These are phyloP conservation scores for Digitaria exilis DNA, from an alignment of 202 grass and related monocot genomes.

Conservation along the genomic window DNA sequence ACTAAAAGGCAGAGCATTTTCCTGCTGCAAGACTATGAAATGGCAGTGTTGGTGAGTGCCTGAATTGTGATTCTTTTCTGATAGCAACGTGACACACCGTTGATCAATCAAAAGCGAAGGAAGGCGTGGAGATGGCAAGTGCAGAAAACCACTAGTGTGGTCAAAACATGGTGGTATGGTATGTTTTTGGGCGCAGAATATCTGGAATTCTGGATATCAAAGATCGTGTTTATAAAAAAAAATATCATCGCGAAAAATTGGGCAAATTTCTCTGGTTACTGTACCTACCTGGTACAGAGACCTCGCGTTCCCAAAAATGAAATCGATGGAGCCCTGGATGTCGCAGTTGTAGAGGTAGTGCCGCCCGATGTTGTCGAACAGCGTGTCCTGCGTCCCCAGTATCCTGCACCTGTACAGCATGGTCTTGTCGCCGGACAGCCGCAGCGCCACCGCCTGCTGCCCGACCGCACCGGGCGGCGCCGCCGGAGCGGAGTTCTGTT, in stretches of 20 bases:
- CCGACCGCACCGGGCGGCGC: slow-evolving; percentile 74
- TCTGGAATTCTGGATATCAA: not conserved
- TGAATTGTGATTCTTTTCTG: slow-evolving; percentile 25
- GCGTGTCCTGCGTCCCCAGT: slow-evolving; percentile 87
- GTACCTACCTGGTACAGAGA: slow-evolving; percentile 75
- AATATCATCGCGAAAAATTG: not conserved
- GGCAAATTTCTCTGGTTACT: not conserved
- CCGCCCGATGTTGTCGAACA: slow-evolving; percentile 87
- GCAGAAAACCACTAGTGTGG: not conserved
- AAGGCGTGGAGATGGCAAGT: slow-evolving; percentile 14
- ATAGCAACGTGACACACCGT: slow-evolving; percentile 34
- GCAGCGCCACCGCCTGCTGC: slow-evolving; percentile 87
- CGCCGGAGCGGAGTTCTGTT: slow-evolving; percentile 74
- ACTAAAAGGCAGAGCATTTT: not conserved
- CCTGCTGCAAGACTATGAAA: slow-evolving; percentile 14
- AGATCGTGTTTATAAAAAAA: not conserved
- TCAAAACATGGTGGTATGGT: not conserved
- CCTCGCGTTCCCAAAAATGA: slow-evolving; percentile 89
- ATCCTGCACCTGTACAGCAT: slow-evolving; percentile 81
- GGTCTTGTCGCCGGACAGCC: slow-evolving; percentile 86
- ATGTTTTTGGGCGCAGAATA: not conserved
- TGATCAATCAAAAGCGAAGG: not conserved
- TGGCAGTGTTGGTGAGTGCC: slow-evolving; percentile 23
- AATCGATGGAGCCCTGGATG: slow-evolving; percentile 97
- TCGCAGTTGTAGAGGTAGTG: slow-evolving; percentile 79